A percentile compares a stretch with the other conserved stretches of the same genome.
Evolutionary conservation across 2,329 filamentous ascomycete genomes (phyloP).

Genomic region (Clarireedia hainanense): DNA sequence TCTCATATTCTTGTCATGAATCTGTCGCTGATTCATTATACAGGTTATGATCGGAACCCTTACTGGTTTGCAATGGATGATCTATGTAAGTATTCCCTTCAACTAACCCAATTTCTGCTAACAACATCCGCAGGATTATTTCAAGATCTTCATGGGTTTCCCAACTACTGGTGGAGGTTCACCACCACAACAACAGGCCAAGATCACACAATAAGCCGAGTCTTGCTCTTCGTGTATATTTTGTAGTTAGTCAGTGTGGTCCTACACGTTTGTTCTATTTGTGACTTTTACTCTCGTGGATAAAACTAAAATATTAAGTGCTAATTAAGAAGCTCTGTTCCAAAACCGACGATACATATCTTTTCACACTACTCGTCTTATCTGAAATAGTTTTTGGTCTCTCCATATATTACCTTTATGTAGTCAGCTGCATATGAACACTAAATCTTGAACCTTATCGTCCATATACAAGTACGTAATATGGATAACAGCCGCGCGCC

Average conservation of each 20-base stretch:
- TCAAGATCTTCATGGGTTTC: slow-evolving; percentile 84
- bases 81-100: slow-evolving; percentile 50
- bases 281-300: no score
- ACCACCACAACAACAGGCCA: slow-evolving; percentile 6
- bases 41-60: slow-evolving; percentile 31
- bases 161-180: slow-evolving; percentile 66
- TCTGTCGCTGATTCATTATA: not conserved
- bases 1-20: not conserved
- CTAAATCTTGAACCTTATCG: no score
- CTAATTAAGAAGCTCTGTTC: no score
- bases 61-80: slow-evolving; percentile 89
- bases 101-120: not conserved
- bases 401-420: no score
- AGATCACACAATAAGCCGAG: slow-evolving; percentile 18
- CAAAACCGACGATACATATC: no score
- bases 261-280: no score
- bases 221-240: not conserved
- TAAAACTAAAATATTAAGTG: no score
- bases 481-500: no score
- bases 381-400: no score
- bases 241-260: not conserved
- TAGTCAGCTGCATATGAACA: no score
- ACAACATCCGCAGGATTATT: slow-evolving; percentile 55
- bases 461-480: no score
- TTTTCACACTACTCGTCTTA: no score